phyloP scores from a whole-genome alignment of 176 grass and related monocot species.

The Eragrostis curvula region DNA sequence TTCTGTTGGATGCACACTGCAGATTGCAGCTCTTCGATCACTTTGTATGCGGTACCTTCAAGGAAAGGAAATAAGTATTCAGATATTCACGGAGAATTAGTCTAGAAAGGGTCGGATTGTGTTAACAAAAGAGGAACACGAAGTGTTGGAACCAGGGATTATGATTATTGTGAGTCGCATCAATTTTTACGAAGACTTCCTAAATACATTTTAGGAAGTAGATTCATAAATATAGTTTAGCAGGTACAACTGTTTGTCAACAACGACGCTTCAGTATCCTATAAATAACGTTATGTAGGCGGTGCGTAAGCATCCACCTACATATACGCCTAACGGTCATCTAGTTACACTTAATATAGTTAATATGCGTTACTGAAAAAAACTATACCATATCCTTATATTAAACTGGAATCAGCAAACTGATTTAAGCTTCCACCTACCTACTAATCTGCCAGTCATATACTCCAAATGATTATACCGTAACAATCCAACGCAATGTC shows the following conservation, averaged over 20 bases:
- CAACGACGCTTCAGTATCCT: neutral
- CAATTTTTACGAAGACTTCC: neutral
- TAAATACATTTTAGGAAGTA: neutral
- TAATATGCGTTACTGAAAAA: neutral
- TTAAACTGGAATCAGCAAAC: neutral
- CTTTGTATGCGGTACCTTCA: constrained; percentile 85
- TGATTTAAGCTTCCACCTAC: neutral
- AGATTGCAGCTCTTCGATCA: constrained; percentile 67
- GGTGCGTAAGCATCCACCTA: neutral
- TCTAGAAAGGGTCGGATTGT: constrained; percentile 5
- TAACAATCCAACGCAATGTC: neutral
- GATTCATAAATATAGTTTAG: constrained; percentile 1
- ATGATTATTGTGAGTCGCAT: constrained; percentile 18
- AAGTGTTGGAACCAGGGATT: neutral
- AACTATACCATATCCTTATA: neutral
- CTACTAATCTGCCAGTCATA: neutral
- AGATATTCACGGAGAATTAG: constrained; percentile 9
- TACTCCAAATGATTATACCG: constrained; percentile 1
- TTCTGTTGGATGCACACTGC: constrained; percentile 87
- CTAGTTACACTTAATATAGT: neutral
- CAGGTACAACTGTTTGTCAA: neutral
- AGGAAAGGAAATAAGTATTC: constrained; percentile 22
- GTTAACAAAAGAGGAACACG: neutral
- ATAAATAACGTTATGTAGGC: constrained; percentile 9
- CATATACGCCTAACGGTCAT: neutral